These are phyloP conservation scores for Ogataea wickerhamii DNA, from an alignment of 805 yeast species.

Conservation along the genomic window DNA sequence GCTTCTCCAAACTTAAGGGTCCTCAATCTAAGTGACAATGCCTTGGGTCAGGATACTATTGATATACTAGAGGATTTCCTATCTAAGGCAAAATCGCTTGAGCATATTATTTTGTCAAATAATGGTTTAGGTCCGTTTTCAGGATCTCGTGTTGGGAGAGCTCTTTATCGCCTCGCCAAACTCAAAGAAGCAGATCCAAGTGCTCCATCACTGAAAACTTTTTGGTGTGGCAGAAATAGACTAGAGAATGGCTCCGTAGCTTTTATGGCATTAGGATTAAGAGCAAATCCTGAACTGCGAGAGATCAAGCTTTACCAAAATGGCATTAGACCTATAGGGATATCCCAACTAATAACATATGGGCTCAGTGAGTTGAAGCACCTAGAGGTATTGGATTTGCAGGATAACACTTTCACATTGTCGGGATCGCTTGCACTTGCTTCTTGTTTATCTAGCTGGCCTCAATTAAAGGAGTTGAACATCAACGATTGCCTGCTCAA, in stretches of 20 bases:
- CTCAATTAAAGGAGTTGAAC: slow-evolving; percentile 66
- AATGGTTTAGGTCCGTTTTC: slow-evolving; percentile 99
- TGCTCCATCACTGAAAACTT: slow-evolving; percentile 63
- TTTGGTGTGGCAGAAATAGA: slow-evolving; percentile 96
- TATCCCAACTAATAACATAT: slow-evolving; percentile 63
- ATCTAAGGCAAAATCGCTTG: slow-evolving; percentile 69
- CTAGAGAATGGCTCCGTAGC: slow-evolving; percentile 91
- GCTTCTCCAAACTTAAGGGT: slow-evolving; percentile 65
- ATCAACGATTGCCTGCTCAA: slow-evolving; percentile 87
- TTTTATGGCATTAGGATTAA: slow-evolving; percentile 79
- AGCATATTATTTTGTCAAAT: slow-evolving; percentile 85
- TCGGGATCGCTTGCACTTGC: slow-evolving; percentile 66
- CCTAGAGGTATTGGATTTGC: slow-evolving; percentile 74
- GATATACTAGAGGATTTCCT: slow-evolving; percentile 81
- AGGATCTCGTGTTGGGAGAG: slow-evolving; percentile 89
- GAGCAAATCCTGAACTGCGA: slow-evolving; percentile 64
- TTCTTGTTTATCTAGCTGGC: slow-evolving; percentile 59
- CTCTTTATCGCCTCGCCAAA: slow-evolving; percentile 72
- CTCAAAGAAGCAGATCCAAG: slow-evolving; percentile 30
- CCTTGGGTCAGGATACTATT: slow-evolving; percentile 93
- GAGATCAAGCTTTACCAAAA: slow-evolving; percentile 81
- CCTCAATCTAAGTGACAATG: slow-evolving; percentile 88
- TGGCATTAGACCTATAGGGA: slow-evolving; percentile 95
- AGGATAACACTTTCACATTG: slow-evolving; percentile 89
- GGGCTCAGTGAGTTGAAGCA: slow-evolving; percentile 65